Evolutionary conservation across 306 rosid species (phyloP).

Genomic region (Citrullus colocynthis): DNA sequence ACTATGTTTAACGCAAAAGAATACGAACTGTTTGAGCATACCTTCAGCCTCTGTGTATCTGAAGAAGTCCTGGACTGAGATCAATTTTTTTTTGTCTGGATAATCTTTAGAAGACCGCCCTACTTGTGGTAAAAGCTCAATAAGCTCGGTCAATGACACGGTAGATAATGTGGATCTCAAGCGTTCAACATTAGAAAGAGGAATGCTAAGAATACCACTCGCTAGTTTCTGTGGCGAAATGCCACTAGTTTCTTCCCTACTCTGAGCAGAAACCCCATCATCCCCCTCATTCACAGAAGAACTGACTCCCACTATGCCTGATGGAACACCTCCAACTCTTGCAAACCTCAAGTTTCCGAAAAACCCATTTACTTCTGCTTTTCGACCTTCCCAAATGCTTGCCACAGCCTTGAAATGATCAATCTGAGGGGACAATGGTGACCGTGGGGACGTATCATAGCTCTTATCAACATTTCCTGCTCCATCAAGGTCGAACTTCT

Average conservation of each 20-base stretch:
- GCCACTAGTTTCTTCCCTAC: conserved; percentile 46
- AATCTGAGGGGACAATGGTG: conserved; percentile 10
- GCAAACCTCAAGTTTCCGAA: conserved; percentile 88
- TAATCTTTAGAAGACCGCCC: conserved; percentile 71
- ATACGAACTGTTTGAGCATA: conserved; percentile 19
- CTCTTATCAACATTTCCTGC: conserved; percentile 18
- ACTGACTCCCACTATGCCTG: conserved; percentile 48
- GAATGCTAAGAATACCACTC: conserved; percentile 64
- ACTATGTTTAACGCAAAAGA: conserved; percentile 6
- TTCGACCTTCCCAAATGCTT: conserved; percentile 53
- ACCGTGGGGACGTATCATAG: conserved; percentile 19
- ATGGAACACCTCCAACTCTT: conserved; percentile 78
- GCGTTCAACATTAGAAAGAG: conserved; percentile 95
- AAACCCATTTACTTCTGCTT: conserved; percentile 59
- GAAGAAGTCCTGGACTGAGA: conserved; percentile 95
- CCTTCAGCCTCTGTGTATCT: conserved; percentile 99
- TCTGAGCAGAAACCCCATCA: conserved; percentile 29
- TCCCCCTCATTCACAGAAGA: conserved; percentile 50
- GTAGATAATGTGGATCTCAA: conserved; percentile 80
- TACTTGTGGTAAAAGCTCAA: conserved; percentile 80
- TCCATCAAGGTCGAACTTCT: conserved; percentile 38
- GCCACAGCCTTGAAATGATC: conserved; percentile 47
- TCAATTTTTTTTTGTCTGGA: conserved; percentile 91
- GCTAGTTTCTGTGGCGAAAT: conserved; percentile 77
- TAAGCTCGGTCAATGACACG: conserved; percentile 71